phyloP scores from a whole-genome alignment of 2,329 filamentous ascomycete species.

The Fusarium liriodendri region DNA sequence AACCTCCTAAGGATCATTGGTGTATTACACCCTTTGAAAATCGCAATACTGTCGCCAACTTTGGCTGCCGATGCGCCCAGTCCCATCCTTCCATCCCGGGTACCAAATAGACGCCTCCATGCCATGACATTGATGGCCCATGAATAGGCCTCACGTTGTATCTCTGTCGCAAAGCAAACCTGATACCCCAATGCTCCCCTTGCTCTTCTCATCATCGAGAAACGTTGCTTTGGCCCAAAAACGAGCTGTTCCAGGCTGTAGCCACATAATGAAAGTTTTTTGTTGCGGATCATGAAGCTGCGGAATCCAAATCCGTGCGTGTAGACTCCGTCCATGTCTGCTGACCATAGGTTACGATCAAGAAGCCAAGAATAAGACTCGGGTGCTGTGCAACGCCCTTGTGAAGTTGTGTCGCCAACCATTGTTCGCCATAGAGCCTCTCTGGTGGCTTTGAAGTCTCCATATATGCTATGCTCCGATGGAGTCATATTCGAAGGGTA shows the following conservation, averaged over 20 bases:
- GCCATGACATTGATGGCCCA: slow-evolving; percentile 19
- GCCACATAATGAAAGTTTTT: background rate
- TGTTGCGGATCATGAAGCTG: background rate
- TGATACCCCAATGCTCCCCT: background rate
- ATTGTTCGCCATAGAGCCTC: too few species aligned
- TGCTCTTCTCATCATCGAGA: background rate
- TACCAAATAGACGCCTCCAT: background rate
- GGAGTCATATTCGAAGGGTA: too few species aligned
- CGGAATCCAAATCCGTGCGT: background rate
- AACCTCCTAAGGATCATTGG: background rate
- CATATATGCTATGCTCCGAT: too few species aligned
- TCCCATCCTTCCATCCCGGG: slow-evolving; percentile 2
- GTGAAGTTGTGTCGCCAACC: background rate
- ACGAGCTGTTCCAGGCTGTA: background rate
- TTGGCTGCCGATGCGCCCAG: background rate
- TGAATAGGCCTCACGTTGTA: background rate
- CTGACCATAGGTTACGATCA: background rate
- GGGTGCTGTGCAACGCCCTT: background rate
- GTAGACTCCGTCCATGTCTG: background rate
- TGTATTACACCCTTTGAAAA: background rate
- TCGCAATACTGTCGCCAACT: background rate
- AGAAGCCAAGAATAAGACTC: slow-evolving; percentile 2
- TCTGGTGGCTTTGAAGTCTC: too few species aligned
- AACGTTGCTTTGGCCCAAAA: background rate
- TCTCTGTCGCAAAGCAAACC: background rate